Conservation (phyloP, 2,329 filamentous ascomycete species). For the Calonectria hongkongensis region DNA sequence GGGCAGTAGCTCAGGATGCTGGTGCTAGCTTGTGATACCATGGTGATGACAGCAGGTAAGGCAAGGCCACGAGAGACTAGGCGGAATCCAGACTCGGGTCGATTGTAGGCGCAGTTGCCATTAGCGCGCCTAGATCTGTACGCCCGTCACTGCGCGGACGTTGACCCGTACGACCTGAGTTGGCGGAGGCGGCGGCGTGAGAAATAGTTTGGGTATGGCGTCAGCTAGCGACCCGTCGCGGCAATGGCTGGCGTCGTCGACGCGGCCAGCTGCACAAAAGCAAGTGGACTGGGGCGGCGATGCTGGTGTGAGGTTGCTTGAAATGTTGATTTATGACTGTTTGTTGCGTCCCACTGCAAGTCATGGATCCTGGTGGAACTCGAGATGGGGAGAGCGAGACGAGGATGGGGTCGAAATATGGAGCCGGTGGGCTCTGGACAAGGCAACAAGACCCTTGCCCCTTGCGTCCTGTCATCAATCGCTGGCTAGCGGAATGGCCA, state of each 20-base stretch:
- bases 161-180: constrained; percentile 17
- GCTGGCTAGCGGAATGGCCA: constrained; percentile 30
- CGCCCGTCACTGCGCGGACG: constrained; percentile 24
- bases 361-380: constrained; percentile 24
- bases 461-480: constrained; percentile 47
- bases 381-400: constrained; percentile 16
- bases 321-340: constrained; percentile 22
- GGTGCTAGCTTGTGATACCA: constrained; percentile 1
- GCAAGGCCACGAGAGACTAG: constrained; percentile 2
- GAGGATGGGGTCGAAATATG: constrained; percentile 21
- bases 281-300: constrained; percentile 21
- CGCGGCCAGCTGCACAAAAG: constrained; percentile 28
- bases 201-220: constrained; percentile 22
- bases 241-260: constrained; percentile 24
- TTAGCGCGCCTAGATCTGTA: constrained; percentile 21
- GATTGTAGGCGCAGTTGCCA: neutral
- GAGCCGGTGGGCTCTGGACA: neutral
- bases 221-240: constrained; percentile 16
- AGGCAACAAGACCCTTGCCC: constrained; percentile 40
- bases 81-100: constrained; percentile 16
- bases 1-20: neutral
- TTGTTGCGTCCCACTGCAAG: constrained; percentile 32
- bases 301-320: constrained; percentile 23
- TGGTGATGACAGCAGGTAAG: neutral
- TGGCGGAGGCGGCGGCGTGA: constrained; percentile 1